These are phyloP conservation scores for Aspergillus taichungensis DNA, from an alignment of 495 filamentous ascomycete species.

Conservation along the genomic window DNA sequence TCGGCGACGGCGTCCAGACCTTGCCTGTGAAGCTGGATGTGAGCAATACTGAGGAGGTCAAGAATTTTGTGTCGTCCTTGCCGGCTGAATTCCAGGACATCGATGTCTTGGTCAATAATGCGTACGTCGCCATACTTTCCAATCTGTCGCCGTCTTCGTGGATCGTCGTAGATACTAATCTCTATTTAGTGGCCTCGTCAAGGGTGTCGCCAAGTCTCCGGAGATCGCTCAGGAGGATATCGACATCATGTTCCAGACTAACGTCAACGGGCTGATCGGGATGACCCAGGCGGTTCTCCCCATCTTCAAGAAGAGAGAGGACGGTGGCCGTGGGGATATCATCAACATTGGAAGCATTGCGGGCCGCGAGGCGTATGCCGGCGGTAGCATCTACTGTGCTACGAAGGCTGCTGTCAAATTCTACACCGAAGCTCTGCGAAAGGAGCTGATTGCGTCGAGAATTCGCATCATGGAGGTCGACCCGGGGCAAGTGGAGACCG, in stretches of 20 bases:
- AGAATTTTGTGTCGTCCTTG: conserved; percentile 61
- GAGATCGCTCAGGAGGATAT: conserved; percentile 79
- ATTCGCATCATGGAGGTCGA: conserved; percentile 90
- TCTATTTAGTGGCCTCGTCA: conserved; percentile 63
- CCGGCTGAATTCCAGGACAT: conserved; percentile 81
- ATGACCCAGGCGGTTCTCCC: conserved; percentile 91
- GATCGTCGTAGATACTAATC: conserved; percentile 3
- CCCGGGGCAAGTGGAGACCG: conserved; percentile 94
- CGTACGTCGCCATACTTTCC: conserved; percentile 46
- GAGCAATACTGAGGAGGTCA: conserved; percentile 67
- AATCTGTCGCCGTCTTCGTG: neutral
- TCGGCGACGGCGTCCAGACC: conserved; percentile 74
- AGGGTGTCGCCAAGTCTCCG: conserved; percentile 78
- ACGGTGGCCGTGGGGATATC: conserved; percentile 82
- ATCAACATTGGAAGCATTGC: conserved; percentile 97
- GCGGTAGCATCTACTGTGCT: conserved; percentile 93
- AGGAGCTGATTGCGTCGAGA: conserved; percentile 78
- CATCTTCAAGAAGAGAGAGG: conserved; percentile 69
- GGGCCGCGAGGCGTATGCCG: conserved; percentile 80
- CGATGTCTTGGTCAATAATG: conserved; percentile 93
- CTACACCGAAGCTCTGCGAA: conserved; percentile 83
- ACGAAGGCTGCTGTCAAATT: conserved; percentile 86
- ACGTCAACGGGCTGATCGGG: conserved; percentile 89
- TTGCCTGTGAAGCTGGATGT: conserved; percentile 80
- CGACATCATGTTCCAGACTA: conserved; percentile 80